Percentiles rank a stretch among this genome's conserved stretches.
Evolutionary conservation across 225 moss, liverwort and hornwort genomes (phyloP).

Genomic region (Rhytidiadelphus loreus): DNA sequence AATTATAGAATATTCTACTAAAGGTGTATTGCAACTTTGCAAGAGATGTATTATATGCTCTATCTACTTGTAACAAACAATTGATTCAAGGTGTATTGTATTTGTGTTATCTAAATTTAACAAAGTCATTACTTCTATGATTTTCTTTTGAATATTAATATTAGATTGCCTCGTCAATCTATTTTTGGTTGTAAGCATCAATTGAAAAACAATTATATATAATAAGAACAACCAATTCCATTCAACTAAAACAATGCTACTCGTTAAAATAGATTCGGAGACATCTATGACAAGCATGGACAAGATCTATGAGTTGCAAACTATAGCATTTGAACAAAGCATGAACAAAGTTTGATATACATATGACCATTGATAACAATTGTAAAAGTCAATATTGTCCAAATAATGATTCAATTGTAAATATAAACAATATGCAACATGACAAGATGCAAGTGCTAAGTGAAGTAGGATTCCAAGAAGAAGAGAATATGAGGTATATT

Average conservation of each 20-base stretch:
- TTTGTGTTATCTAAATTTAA: background rate
- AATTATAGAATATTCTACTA: background rate
- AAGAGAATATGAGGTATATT: too few species aligned
- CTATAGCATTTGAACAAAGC: background rate
- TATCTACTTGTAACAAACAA: background rate
- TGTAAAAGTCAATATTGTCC: background rate
- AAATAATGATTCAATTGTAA: too few species aligned
- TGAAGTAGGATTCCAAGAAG: too few species aligned
- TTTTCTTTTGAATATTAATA: background rate
- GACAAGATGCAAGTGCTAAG: too few species aligned
- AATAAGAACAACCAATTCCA: background rate
- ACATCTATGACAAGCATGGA: rapidly evolving
- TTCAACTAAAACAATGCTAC: background rate
- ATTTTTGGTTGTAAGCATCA: background rate
- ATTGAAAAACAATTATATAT: background rate
- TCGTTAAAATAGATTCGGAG: background rate
- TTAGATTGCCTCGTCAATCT: background rate
- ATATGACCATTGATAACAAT: rapidly evolving
- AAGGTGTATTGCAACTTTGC: background rate
- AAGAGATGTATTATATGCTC: background rate
- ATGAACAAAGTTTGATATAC: background rate
- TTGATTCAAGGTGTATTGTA: background rate
- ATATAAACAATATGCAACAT: too few species aligned
- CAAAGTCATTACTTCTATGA: background rate
- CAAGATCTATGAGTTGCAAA: background rate